Conservation (phyloP, 257 asterid genomes). For the Marsdenia floribunda region DNA sequence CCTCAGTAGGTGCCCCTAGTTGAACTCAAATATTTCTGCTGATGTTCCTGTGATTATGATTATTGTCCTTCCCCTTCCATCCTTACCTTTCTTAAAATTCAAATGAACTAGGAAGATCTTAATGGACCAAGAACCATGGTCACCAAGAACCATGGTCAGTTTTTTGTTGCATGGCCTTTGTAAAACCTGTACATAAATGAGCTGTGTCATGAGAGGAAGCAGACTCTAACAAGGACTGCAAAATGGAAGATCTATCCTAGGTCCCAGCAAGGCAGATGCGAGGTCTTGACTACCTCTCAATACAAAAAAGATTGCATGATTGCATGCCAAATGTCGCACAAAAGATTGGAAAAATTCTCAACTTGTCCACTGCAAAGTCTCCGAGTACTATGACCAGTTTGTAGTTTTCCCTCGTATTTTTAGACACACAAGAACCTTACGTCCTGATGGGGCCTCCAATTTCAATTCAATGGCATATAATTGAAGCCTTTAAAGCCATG, state of each 20-base stretch:
- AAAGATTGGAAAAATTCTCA: neutral
- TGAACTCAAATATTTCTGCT: conserved; percentile 8
- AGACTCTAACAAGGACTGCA: conserved; percentile 1
- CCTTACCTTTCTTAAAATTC: conserved; percentile 1
- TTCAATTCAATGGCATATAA: conserved; percentile 2
- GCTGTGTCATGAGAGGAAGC: neutral
- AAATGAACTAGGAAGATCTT: conserved; percentile 8
- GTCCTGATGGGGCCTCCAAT: conserved; percentile 14
- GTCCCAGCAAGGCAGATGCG: conserved; percentile 15
- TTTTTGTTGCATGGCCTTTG: neutral
- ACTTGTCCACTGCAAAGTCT: neutral
- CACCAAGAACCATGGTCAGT: conserved; percentile 1
- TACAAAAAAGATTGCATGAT: neutral
- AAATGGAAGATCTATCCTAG: conserved; percentile 14
- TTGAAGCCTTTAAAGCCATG: conserved; percentile 2
- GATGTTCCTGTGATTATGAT: conserved; percentile 1
- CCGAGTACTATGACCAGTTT: neutral
- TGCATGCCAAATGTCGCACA: neutral
- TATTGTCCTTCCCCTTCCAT: neutral
- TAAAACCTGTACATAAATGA: neutral
- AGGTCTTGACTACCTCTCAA: neutral
- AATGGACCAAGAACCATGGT: conserved; percentile 4
- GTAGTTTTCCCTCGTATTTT: conserved; percentile 6
- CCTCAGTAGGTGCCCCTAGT: neutral
- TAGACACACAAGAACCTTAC: conserved; percentile 18